Conservation (phyloP, 2,329 filamentous ascomycete genomes). For the Metarhizium guizhouense region DNA sequence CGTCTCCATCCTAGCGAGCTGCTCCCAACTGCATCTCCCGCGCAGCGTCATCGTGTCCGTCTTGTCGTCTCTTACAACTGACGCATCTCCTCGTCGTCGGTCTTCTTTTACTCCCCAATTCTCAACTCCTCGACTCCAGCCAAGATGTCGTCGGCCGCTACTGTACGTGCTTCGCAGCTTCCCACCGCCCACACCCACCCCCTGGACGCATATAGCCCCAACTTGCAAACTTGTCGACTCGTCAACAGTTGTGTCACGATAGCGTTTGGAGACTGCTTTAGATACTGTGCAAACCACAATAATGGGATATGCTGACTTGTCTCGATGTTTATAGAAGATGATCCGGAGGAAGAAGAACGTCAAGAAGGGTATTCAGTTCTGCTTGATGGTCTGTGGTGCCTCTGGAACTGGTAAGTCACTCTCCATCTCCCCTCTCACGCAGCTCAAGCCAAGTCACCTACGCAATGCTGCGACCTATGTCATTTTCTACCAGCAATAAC, state of each 20-base stretch:
- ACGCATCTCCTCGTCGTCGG: constrained; percentile 9
- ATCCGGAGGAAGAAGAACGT: constrained; percentile 99
- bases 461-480: neutral
- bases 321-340: constrained; percentile 58
- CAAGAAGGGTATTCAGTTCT: constrained; percentile 99
- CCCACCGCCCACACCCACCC: neutral
- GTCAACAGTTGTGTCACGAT: constrained; percentile 4
- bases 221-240: neutral
- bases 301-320: constrained; percentile 19
- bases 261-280: constrained; percentile 3
- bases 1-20: constrained; percentile 8
- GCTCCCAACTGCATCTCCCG: constrained; percentile 3
- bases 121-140: constrained; percentile 6
- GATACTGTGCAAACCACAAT: constrained; percentile 1
- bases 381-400: constrained; percentile 98
- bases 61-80: constrained; percentile 5
- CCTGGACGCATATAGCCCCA: neutral
- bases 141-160: constrained; percentile 18
- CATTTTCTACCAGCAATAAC: neutral
- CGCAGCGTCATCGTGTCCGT: constrained; percentile 6
- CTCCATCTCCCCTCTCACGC: neutral
- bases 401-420: constrained; percentile 80
- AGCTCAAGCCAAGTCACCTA: neutral
- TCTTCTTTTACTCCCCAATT: constrained; percentile 6
- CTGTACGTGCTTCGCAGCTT: constrained; percentile 7